Base-by-base conservation (phyloP, 176 grass and related monocot species). In the Melocanna baccifera region DNA sequence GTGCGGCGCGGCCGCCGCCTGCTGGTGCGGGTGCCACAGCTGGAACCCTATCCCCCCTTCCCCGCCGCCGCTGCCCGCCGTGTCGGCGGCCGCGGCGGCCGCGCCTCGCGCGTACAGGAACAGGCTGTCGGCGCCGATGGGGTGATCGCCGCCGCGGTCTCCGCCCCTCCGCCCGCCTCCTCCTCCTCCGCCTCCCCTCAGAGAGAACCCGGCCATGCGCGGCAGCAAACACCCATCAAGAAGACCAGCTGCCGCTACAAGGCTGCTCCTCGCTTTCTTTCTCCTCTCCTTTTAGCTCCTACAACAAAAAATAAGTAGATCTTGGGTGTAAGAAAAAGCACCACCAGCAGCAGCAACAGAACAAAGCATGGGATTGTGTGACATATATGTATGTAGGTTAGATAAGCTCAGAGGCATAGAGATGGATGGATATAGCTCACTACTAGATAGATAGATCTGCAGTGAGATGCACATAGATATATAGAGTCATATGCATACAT, bases 141-240 rank as follows among this genome's bases (percentile, higher is more conserved):
- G 69, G 50, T 88, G 85, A 73, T 86, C 87, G 14, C 80, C 91
- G 62, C 57, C 81, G 10, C 81, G 74, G 2, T 80, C 91, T 1
- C 85, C 83, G 25, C 83, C 70, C 52, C 76, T 63, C 18, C 88
- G 81, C 7, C 34, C 84, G 0, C 67, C 71, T 11, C 87, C 83
- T 1, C 83, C 83, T 0, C 71, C 69, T 7, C 74, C 82, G 11
- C 89, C 91, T 67, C 94, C 90, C 79, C 92, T 93, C 93, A 97
- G 77, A 91, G 92, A 90, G 88, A 97, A 97, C 73, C 90, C 94
- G 46, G 94, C 94, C 94, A 97, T 97, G 90, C 86, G 79, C 65
- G 46, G 75, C 74, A 67, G 70, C 73, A 84, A 76, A 87, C 84
- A 88, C 89, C 90, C 93, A 92, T 95, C 90, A 82, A 88, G 86